Base-by-base conservation (phyloP, 1,284 basidiomycete genomes). In the Exobasidium rhododendri region DNA sequence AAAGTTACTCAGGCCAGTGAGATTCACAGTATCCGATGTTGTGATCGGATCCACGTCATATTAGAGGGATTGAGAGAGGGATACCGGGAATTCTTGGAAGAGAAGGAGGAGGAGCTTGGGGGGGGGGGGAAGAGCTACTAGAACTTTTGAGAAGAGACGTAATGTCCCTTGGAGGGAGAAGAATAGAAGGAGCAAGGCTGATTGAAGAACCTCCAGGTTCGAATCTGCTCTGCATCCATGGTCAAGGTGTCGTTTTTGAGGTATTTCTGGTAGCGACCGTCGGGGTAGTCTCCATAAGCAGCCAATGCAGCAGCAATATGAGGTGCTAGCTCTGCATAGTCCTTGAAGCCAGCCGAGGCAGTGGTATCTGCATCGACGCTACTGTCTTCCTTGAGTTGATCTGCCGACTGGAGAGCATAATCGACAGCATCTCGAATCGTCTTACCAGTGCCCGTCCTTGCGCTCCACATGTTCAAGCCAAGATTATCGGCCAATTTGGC, bases 341-440 rank as follows among this genome's bases (percentile, higher is more conserved):
- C 52, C 17, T 20, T 22, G 13, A 55, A 14, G 29, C 20, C 30
- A 4, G 22, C 20, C 5, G n/a, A 26, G 4, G 17, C 17, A 30
- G 2, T 44, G 7, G 24, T 50, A 10, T 20, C 29, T 50, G 7
- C 47, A 31, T 31, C 47, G 22, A 50, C 29, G 7, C 10, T 24
- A 24, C 47, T 31, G 7, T 83, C 64, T 3, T 83, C 71, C 53
- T 29, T 55, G 28, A 22, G 29, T 17, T 84, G 71, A 3, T 78
- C 67, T 55, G 68, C 66, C 14, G 58, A 30, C 1, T 78, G 81
- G 81, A 88, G 84, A 7, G 85, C 82, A 65, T 82, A 87, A 74
- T 87, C 83, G 59, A 86, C 80, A 5, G 86, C 86, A 43, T 80
- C 81, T 70, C 86, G 81, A 75, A 88, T 86, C 22, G 83, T 86